Evolutionary conservation across 352 stramenopile genomes (phyloP), one percentile per base, ranked within the genome.

Genomic region (Thalassiosira pacifica): DNA sequence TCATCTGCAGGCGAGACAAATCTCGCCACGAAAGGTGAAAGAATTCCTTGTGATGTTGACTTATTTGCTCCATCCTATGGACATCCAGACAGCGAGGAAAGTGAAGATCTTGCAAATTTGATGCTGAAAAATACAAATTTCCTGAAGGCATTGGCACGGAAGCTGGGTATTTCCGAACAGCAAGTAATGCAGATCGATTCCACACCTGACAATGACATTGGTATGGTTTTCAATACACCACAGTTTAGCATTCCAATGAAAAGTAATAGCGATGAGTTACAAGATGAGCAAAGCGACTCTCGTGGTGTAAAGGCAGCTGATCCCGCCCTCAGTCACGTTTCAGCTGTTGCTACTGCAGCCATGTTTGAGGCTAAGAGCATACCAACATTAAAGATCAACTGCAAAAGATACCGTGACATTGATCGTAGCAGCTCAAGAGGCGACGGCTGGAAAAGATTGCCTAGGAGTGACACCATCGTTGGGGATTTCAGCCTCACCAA

Each of bases 41-140:
- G 72, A 79, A 60, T 79, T 66, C 66, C 78, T 13, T 75, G 48
- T 42, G 69, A 79, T 26, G 69, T 80, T 16, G 61, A 75, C 8
- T 42, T 74, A 11, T 48, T 63, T 45, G 22, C 31, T 19, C 40
- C 26, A 80, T 63, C 34, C 24, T 48, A 52, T 59, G 57, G 81
- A 65, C 31, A 11, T 61, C 48, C 26, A 37, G 13, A 53, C 60
- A 19, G 29, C 3, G 24, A 48, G 53, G 70, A 83, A 42, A 24
- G 34, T 32, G 57, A 78, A 34, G 85, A 90, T 18, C 57, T 93
- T 59, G 85, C 81, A 57, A 86, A 83, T 76, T 76, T 79, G 69
- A 57, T 93, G 22, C 18, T 88, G 45, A 76, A 82, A 32, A 89
- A 88, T 59, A 79, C 71, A 32, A 82, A 89, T 48, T 89, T 93